Evolutionary conservation across 176 grass and related monocot species (phyloP).

Genomic region (Ensete ventricosum): DNA sequence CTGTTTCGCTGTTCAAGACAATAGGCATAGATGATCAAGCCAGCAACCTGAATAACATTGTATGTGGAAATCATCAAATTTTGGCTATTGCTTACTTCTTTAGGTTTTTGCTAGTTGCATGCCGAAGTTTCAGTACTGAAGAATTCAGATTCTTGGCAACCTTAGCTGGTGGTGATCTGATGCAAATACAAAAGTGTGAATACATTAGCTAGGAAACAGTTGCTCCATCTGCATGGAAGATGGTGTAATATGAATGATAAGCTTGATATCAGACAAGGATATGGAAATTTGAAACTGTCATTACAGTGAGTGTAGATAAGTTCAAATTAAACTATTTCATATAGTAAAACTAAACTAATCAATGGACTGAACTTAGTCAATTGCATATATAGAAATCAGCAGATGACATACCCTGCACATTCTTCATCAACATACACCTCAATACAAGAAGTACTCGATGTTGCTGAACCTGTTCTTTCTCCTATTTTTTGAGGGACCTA

Average conservation of each 20-base stretch:
- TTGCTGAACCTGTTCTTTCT: conserved; percentile 28
- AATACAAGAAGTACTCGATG: conserved; percentile 31
- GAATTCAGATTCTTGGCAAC: conserved; percentile 51
- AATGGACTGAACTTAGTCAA: background rate
- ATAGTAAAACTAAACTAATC: background rate
- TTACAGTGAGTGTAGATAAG: too few species aligned
- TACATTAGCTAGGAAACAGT: too few species aligned
- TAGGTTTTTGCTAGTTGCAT: conserved; percentile 54
- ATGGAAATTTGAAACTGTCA: background rate
- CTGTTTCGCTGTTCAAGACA: conserved; percentile 66
- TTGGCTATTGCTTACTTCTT: conserved; percentile 50
- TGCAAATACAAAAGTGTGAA: background rate
- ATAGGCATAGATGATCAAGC: conserved; percentile 4
- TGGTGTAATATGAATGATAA: background rate
- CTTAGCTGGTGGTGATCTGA: conserved; percentile 39
- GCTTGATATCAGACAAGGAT: background rate
- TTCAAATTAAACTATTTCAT: background rate
- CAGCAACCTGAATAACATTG: background rate
- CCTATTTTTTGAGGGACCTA: conserved; percentile 58
- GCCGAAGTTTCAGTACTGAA: conserved; percentile 58
- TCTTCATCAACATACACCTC: conserved; percentile 73
- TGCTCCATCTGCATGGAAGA: too few species aligned
- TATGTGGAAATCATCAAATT: background rate
- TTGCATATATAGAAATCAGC: conserved; percentile 11
- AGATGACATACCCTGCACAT: conserved; percentile 44